Percentiles rank a stretch among this genome's conserved stretches.
Conservation (phyloP, 495 filamentous ascomycete species). For the Gamarada debralockiae region DNA sequence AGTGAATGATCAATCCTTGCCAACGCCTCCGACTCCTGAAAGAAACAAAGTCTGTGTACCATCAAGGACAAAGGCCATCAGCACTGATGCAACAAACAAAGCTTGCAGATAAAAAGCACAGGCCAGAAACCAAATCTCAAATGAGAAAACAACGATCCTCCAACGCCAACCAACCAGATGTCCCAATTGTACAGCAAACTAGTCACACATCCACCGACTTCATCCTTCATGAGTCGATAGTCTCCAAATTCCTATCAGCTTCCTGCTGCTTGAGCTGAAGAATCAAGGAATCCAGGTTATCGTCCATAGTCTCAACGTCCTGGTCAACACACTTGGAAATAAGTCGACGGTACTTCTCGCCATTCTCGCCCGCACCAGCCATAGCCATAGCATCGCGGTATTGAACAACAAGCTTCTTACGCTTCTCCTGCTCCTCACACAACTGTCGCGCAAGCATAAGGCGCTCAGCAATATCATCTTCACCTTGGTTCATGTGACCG, state of each 20-base stretch:
- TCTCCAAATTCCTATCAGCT: background rate
- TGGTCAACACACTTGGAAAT: slow-evolving; percentile 47
- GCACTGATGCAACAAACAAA: too few relatives aligned
- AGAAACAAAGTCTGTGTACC: too few relatives aligned
- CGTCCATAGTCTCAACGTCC: slow-evolving; percentile 24
- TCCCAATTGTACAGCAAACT: too few relatives aligned
- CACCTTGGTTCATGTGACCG: slow-evolving; percentile 8
- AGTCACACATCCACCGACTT: background rate
- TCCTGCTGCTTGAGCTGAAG: slow-evolving; percentile 16
- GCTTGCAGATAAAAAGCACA: too few relatives aligned
- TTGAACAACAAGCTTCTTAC: slow-evolving; percentile 38
- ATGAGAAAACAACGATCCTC: too few relatives aligned
- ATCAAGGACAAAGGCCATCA: too few relatives aligned
- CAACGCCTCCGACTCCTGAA: too few relatives aligned
- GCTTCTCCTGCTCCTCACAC: slow-evolving; percentile 35
- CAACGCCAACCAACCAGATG: too few relatives aligned
- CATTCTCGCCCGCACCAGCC: slow-evolving; percentile 47
- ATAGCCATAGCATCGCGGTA: slow-evolving; percentile 43
- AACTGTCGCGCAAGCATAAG: slow-evolving; percentile 25
- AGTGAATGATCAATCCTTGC: too few relatives aligned
- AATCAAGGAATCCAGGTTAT: slow-evolving; percentile 18
- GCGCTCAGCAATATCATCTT: slow-evolving; percentile 20
- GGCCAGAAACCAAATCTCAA: too few relatives aligned
- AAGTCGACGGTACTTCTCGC: slow-evolving; percentile 48
- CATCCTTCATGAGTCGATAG: background rate